Conservation (phyloP, 23 red algal species). For the Agarophyton chilense region DNA sequence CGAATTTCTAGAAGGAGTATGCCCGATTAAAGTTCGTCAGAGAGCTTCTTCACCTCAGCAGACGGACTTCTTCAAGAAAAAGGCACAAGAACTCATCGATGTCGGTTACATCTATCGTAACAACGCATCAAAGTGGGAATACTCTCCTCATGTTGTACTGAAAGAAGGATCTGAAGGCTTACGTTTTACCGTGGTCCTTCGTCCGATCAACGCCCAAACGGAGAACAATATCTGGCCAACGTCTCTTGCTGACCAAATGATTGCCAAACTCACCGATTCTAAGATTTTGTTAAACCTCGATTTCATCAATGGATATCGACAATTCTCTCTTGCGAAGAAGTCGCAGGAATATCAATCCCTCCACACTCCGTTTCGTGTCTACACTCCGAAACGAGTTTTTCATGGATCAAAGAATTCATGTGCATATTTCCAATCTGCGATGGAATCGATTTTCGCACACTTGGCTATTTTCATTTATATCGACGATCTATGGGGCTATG, state of each 20-base stretch:
- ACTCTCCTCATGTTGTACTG: neutral
- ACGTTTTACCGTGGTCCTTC: slow-evolving; percentile 16
- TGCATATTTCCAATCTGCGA: slow-evolving; percentile 37
- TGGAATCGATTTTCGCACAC: slow-evolving; percentile 13
- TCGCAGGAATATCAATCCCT: slow-evolving; percentile 16
- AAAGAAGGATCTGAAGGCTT: neutral
- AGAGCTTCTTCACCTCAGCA: slow-evolving; percentile 25
- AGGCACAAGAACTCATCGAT: neutral
- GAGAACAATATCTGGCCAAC: slow-evolving; percentile 4
- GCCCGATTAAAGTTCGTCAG: neutral
- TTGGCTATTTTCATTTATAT: slow-evolving; percentile 20
- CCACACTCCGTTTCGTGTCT: slow-evolving; percentile 11
- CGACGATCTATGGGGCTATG: slow-evolving; percentile 17
- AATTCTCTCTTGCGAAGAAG: slow-evolving; percentile 2
- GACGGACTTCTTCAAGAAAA: neutral
- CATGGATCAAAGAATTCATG: neutral
- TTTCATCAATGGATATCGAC: slow-evolving; percentile 44
- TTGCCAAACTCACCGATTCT: neutral
- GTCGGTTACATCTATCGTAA: slow-evolving; percentile 21
- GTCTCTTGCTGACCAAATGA: neutral
- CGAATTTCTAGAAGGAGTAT: neutral
- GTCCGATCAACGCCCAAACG: neutral
- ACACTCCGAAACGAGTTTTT: slow-evolving; percentile 16
- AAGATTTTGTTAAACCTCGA: neutral
- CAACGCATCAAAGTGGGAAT: neutral